A percentile compares a stretch with the other conserved stretches of the same genome.
These are phyloP conservation scores for Puccinia horiana DNA, from an alignment of 1,284 basidiomycete species.

Conservation along the genomic window DNA sequence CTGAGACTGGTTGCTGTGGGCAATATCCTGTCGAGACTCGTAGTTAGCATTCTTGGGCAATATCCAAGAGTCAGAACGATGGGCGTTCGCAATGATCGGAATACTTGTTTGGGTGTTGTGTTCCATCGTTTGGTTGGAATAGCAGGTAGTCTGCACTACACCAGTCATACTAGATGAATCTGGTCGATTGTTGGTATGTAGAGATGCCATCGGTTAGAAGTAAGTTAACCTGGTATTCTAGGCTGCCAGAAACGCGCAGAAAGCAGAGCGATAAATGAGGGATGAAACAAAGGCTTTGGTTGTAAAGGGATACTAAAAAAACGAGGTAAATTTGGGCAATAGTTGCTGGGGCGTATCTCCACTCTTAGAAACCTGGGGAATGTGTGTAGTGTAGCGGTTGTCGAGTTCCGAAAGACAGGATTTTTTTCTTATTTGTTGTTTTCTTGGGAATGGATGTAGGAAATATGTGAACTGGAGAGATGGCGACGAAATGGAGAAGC, in stretches of 20 bases:
- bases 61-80: not conserved
- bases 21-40: not conserved
- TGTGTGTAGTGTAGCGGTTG: not conserved
- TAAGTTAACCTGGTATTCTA: conserved; percentile 4
- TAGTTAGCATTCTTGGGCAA: not conserved
- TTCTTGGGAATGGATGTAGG: conserved; percentile 1
- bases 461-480: conserved; percentile 2
- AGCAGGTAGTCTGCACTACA: conserved; percentile 21
- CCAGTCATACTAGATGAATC: conserved; percentile 7
- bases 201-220: not conserved
- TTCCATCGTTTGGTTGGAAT: conserved; percentile 26
- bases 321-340: not conserved
- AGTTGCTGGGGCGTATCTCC: not conserved
- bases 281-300: conserved; percentile 28
- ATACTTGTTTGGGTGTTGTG: not conserved
- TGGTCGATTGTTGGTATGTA: conserved; percentile 10
- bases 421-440: not conserved
- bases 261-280: not conserved
- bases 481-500: not conserved
- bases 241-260: not conserved
- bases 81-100: conserved; percentile 11
- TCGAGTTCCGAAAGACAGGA: not conserved
- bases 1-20: not conserved
- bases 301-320: conserved; percentile 16
- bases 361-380: not conserved